These are phyloP conservation scores for Rhizomucor pusillus DNA, from an alignment of 371 early-diverging fungal genomes.

Conservation along the genomic window DNA sequence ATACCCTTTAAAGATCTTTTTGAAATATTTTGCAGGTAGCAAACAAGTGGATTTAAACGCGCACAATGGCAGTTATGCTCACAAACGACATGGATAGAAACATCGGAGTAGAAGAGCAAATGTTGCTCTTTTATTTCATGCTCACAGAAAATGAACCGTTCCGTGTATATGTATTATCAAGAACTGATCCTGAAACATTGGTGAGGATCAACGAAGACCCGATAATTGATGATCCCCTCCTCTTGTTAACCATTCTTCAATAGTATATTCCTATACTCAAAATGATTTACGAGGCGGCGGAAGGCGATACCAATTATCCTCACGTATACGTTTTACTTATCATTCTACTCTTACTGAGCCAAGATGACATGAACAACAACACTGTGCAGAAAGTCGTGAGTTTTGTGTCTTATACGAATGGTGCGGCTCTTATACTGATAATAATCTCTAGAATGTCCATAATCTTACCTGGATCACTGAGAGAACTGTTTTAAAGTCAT, in stretches of 20 bases:
- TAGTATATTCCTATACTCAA: slow-evolving; percentile 70
- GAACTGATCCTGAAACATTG: slow-evolving; percentile 76
- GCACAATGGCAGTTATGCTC: too few species aligned
- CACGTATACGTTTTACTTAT: slow-evolving; percentile 68
- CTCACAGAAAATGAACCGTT: slow-evolving; percentile 69
- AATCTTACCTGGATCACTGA: slow-evolving; percentile 71
- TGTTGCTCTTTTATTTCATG: slow-evolving; percentile 66
- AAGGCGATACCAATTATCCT: slow-evolving; percentile 59
- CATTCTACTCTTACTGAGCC: slow-evolving; percentile 64
- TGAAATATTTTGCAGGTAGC: slow-evolving; percentile 59
- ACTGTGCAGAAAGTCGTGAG: slow-evolving; percentile 74
- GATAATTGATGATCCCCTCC: not conserved
- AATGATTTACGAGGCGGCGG: slow-evolving; percentile 66
- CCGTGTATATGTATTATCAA: slow-evolving; percentile 68
- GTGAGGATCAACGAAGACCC: slow-evolving; percentile 22
- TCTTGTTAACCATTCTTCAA: not conserved
- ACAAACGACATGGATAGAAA: not conserved
- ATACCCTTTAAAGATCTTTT: slow-evolving; percentile 67
- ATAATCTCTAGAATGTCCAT: slow-evolving; percentile 2
- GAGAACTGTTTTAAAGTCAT: slow-evolving; percentile 56
- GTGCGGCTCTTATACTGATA: too few species aligned
- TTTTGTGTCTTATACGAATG: not conserved
- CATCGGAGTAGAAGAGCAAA: slow-evolving; percentile 62
- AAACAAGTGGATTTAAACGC: too few species aligned
- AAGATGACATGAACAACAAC: slow-evolving; percentile 74